Conservation (phyloP, 768 basidiomycete genomes). For the Xerocomellus intermedius region DNA sequence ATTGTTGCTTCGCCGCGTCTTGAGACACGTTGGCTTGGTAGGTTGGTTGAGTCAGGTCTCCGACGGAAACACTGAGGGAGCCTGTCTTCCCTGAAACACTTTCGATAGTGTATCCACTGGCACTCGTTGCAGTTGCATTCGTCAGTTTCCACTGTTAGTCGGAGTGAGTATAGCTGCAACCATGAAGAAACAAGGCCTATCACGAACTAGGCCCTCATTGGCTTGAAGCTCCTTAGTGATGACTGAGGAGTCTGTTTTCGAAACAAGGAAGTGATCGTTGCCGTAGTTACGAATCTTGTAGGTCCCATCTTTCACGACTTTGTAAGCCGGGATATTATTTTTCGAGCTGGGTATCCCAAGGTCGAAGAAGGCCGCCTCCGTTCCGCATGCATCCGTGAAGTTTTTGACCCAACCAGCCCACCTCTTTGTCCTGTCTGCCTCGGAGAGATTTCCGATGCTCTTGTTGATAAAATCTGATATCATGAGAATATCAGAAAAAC, state of each 20-base stretch:
- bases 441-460: background rate
- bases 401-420: background rate
- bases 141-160: background rate
- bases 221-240: background rate
- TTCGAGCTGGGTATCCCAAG: background rate
- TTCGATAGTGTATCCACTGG: background rate
- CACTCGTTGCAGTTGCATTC: background rate
- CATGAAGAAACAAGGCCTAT: no score
- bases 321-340: background rate
- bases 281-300: conserved; percentile 7
- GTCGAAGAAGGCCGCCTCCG: background rate
- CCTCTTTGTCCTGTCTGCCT: background rate
- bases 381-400: background rate
- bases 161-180: background rate
- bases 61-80: background rate
- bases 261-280: background rate
- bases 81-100: background rate
- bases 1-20: background rate
- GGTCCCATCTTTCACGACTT: background rate
- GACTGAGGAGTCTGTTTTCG: background rate
- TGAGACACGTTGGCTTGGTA: background rate
- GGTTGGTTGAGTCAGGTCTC: background rate
- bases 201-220: background rate
- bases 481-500: background rate
- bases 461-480: background rate